A percentile compares a stretch with the other conserved stretches of the same genome.
Evolutionary conservation across 176 grass and related monocot genomes (phyloP).

Genomic region (Rhynchospora pubera): DNA sequence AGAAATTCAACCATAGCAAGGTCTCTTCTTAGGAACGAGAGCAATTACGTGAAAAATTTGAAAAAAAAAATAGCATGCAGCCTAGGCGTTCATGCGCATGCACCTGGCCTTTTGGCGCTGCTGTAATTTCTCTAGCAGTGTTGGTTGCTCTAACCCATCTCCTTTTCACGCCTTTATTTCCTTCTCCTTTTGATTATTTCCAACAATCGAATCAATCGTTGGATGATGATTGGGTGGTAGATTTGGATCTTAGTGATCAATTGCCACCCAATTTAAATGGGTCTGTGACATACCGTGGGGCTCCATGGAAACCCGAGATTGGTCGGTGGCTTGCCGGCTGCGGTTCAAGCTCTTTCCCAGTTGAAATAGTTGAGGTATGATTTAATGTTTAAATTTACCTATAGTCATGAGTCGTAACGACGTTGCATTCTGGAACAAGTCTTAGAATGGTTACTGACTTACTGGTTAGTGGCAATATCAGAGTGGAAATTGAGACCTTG

Average conservation of each 20-base stretch:
- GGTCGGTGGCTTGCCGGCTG: slow-evolving; percentile 74
- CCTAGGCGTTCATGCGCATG: slow-evolving; percentile 31
- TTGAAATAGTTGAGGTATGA: slow-evolving; percentile 55
- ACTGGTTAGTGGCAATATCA: not conserved
- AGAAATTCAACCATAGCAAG: too few relatives aligned
- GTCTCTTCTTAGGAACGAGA: too few relatives aligned
- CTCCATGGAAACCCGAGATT: slow-evolving; percentile 67
- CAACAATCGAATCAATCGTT: not conserved
- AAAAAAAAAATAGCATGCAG: too few relatives aligned
- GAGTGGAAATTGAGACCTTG: not conserved
- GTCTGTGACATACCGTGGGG: slow-evolving; percentile 39
- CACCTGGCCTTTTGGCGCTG: slow-evolving; percentile 28
- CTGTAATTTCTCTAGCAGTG: slow-evolving; percentile 31
- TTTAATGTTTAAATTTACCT: not conserved
- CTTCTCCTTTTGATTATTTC: slow-evolving; percentile 43
- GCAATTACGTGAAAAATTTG: too few relatives aligned
- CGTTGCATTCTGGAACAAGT: not conserved
- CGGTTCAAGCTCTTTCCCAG: slow-evolving; percentile 21
- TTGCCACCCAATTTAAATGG: slow-evolving; percentile 43
- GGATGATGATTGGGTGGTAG: not conserved
- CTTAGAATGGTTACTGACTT: too few relatives aligned
- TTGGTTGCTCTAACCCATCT: slow-evolving; percentile 36
- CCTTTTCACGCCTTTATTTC: slow-evolving; percentile 45
- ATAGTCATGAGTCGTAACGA: too few relatives aligned
- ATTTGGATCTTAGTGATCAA: slow-evolving; percentile 26